These are phyloP conservation scores for Claviceps purpurea DNA, from an alignment of 2,329 filamentous ascomycete species.

Conservation along the genomic window DNA sequence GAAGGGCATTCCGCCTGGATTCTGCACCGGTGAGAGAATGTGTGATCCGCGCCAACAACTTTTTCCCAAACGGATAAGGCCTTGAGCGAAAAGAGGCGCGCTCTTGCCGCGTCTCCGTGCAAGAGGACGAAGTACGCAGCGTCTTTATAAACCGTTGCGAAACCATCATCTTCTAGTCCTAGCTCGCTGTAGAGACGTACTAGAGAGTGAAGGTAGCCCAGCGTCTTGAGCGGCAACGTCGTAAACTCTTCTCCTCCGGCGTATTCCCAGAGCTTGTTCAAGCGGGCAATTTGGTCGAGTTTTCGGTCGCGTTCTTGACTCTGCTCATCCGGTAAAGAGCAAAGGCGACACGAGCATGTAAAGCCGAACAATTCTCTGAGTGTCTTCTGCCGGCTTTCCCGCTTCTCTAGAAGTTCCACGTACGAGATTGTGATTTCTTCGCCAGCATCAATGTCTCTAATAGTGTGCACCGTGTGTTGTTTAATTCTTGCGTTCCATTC, in stretches of 20 bases:
- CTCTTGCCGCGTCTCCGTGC: neutral
- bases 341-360: neutral
- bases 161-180: neutral
- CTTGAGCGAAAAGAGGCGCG: neutral
- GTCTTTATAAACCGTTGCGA: no score
- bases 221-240: no score
- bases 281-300: neutral
- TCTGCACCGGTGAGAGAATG: neutral
- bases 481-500: neutral
- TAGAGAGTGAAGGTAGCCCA: neutral
- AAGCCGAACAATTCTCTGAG: neutral
- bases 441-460: neutral
- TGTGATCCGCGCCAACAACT: neutral
- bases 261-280: neutral
- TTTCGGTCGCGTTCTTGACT: neutral
- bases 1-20: no score
- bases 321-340: neutral
- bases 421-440: neutral
- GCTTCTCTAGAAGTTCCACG: neutral
- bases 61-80: neutral
- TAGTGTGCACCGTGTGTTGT: neutral
- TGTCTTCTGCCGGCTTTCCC: neutral
- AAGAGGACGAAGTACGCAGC: neutral
- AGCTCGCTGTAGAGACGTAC: neutral
- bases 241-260: no score